These are phyloP conservation scores for Penicillium hordei DNA, from an alignment of 2,329 filamentous ascomycete genomes.

Conservation along the genomic window DNA sequence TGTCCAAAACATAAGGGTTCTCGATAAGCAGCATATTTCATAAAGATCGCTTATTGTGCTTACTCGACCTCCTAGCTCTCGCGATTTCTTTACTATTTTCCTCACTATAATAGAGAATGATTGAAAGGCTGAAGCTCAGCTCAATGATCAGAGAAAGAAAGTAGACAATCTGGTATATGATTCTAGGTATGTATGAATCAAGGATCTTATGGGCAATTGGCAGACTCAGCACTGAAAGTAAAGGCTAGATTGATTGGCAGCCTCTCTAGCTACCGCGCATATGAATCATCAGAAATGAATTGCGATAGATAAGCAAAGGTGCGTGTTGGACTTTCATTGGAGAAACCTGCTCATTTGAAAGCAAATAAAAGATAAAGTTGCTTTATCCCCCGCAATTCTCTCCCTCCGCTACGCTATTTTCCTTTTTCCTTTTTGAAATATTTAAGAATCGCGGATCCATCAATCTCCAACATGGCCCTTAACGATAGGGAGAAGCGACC, in stretches of 20 bases:
- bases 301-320: neutral
- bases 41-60: neutral
- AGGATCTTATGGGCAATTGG: neutral
- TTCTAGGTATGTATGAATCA: neutral
- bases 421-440: too few relatives aligned
- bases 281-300: neutral
- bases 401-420: too few relatives aligned
- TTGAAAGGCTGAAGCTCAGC: neutral
- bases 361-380: too few relatives aligned
- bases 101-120: neutral
- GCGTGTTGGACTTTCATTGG: neutral
- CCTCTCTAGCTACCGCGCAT: neutral
- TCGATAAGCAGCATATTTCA: neutral
- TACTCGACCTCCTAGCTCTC: neutral
- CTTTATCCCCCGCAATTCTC: neutral
- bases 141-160: neutral
- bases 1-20: neutral
- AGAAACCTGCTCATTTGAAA: neutral
- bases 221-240: neutral
- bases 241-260: neutral
- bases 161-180: neutral
- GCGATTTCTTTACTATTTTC: neutral
- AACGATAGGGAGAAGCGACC: neutral
- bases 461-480: neutral
- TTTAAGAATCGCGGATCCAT: neutral